These are phyloP conservation scores for Haematococcus sp. DNA, from an alignment of 139 green algal species.

Conservation along the genomic window DNA sequence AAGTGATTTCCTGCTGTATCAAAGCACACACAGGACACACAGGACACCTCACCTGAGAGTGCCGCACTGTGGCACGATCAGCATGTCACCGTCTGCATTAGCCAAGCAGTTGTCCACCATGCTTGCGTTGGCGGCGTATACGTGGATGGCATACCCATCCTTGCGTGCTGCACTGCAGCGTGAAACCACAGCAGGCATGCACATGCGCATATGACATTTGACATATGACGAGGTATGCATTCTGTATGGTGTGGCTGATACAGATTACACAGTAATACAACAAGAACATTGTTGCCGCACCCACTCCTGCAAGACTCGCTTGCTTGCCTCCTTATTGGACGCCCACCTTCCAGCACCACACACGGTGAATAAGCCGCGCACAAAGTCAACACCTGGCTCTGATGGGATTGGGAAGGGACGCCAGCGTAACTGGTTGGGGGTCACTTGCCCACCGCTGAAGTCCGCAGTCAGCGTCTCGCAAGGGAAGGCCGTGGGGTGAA, in stretches of 20 bases:
- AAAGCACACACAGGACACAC: too few relatives aligned
- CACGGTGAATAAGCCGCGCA: slow-evolving; percentile 81
- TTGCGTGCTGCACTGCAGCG: slow-evolving; percentile 66
- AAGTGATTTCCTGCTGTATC: too few relatives aligned
- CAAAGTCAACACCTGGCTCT: slow-evolving; percentile 70
- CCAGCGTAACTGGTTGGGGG: slow-evolving; percentile 93
- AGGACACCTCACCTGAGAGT: slow-evolving; percentile 36
- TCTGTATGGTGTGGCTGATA: too few relatives aligned
- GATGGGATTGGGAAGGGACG: slow-evolving; percentile 63
- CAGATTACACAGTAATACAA: too few relatives aligned
- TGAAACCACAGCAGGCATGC: too few relatives aligned
- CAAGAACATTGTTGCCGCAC: too few relatives aligned
- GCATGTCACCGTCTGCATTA: slow-evolving; percentile 93
- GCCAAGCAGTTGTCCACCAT: slow-evolving; percentile 80
- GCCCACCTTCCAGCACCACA: slow-evolving; percentile 77
- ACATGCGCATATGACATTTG: too few relatives aligned
- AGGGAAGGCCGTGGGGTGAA: slow-evolving; percentile 66
- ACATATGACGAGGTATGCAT: too few relatives aligned
- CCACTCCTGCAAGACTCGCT: too few relatives aligned
- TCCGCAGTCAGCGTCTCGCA: slow-evolving; percentile 60
- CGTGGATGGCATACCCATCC: slow-evolving; percentile 89
- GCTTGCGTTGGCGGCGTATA: slow-evolving; percentile 66
- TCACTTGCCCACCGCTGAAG: slow-evolving; percentile 64
- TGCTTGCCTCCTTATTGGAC: too few relatives aligned
- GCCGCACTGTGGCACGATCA: slow-evolving; percentile 87